Base-by-base conservation (phyloP, 2,329 filamentous ascomycete genomes). In the Penicillium sp. region DNA sequence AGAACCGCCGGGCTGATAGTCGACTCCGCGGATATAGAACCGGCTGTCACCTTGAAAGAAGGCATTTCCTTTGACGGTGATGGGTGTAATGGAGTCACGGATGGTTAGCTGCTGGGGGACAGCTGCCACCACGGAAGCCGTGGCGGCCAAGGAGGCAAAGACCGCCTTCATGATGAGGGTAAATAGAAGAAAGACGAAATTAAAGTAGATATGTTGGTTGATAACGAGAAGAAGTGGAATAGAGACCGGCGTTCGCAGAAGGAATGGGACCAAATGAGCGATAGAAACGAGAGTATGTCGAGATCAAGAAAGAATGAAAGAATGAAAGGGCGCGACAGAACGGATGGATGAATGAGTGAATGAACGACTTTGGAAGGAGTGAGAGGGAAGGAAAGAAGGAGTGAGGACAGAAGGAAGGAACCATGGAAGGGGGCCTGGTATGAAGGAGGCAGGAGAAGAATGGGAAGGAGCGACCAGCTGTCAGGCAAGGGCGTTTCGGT, bases 1-100 rank as follows among this genome's bases (percentile, higher is more conserved):
- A 12, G 84, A 81, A 60, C 85, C 86, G 65, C 83, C 83, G 50
- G 83, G 83, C 70, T 87, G 84, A 71, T 87, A 87, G 74, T 88
- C 87, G 62, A 79, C 72, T 68, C 77, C 77, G 51, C 76, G 74
- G 28, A 80, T 74, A 64, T 79, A 80, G 69, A 81, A 80, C 54
- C 85, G 82, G 51, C 83, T 66, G 58, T 81, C 67, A 58, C 83
- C 84, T 61, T 83, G 79, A 71, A 83, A 87, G 77, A 88, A 87
- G 58, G 85, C 82, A 70, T 86, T 86, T 69, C 84, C 83, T 74
- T 84, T 83, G 64, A 85, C 80, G 24, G 79, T 81, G 65, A 87
- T 76, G 18, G 81, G 71, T n/a, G 81, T 80, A 38, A 84, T 66
- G 46, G 74, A 77, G 63, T 62, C 49, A 72, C 73, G 76, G 70